Evolutionary conservation across 2,329 filamentous ascomycete genomes (phyloP), one percentile per base, ranked within the genome.

Genomic region (Fusarium sp.): DNA sequence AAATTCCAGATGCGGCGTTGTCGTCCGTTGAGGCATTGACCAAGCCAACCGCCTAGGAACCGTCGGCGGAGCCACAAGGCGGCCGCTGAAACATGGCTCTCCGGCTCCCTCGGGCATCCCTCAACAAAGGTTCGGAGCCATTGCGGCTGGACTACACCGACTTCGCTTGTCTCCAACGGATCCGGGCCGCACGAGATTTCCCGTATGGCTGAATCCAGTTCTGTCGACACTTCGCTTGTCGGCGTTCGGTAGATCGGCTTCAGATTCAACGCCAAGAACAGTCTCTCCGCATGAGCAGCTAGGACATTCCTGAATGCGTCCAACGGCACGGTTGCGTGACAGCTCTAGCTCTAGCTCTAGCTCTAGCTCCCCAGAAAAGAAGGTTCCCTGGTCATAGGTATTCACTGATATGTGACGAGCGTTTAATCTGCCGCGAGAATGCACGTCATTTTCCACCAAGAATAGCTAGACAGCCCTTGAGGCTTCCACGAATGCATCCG

Each of bases 1-100:
- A 27, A 74, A 78, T 79, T 79, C 77, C 77, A 74, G 63, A 62
- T 66, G n/a, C 8, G 40, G 6, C 13, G 42, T 35, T 63, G 33
- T 16, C 18, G 31, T 27, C 33, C 18, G 64, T 62, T 38, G 52
- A 38, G 61, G 38, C 25, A 27, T 22, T 65, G 54, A 56, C 22
- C 18, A 14, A 27, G 27, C 18, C 22, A 29, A 18, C 40, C 35
- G 29, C 29, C 38, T 16, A 25, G 29, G 16, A 6, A 33, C 22
- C 40, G 20, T 25, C 45, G 40, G 66, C 47, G 14, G 36, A 50
- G 60, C 29, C 56, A 65, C 47, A 27, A n/a, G 22, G 13, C 60
- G 70, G 16, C n/a, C 16, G 20, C 66, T 75, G 69, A 75, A 63
- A 75, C 72, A 70, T 56, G 25, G 25, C 33, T 57, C 45, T 64